Evolutionary conservation across 176 grass and related monocot species (phyloP), one percentile per base, ranked within the genome.

Genomic region (Tuctoria greenei): DNA sequence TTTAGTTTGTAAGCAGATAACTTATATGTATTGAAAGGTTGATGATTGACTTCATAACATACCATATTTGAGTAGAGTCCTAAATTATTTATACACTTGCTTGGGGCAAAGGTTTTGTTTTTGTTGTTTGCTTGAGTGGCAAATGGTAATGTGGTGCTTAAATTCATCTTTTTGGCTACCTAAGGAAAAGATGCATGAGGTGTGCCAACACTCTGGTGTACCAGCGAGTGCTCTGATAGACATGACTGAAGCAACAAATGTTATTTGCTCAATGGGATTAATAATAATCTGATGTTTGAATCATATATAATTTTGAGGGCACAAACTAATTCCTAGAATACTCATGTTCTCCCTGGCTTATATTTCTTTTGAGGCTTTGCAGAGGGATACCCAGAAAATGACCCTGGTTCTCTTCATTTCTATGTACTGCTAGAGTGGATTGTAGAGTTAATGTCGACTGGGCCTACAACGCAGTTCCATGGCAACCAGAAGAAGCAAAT

Each of bases 1-100:
- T 63, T 46, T 60, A 66, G 59, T 50, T 20, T 39, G 8, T 73
- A 55, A 10, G 18, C 11, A 72, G 47, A 20, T 8, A 17, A 62
- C 20, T 26, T 49, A 47, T 27, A 20, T 1, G 16, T 54, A 44
- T 31, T 63, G 41, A 43, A 71, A 67, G 41, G 24, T 17, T 17
- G n/a, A 28, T 36, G 47, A 39, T 37, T 16, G 60, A 64, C 18
- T 63, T 61, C 54, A 71, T 76, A 75, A 6, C 14, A 65, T 77
- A 37, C 50, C 67, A 10, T 18, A 43, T 63, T 8, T 65, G 8
- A 63, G 49, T 72, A 15, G 3, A 63, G 49, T 72, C 15, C 3
- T 64, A 64, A 39, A 24, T 52, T 40, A 44, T 66, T 72, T 81
- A 9, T 67, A 46, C 59, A 57, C 43, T 16, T 16, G 14, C 15